A percentile compares a stretch with the other conserved stretches of the same genome.
Conservation (phyloP, 129 eudicot species). For the Scalesia atractyloides region DNA sequence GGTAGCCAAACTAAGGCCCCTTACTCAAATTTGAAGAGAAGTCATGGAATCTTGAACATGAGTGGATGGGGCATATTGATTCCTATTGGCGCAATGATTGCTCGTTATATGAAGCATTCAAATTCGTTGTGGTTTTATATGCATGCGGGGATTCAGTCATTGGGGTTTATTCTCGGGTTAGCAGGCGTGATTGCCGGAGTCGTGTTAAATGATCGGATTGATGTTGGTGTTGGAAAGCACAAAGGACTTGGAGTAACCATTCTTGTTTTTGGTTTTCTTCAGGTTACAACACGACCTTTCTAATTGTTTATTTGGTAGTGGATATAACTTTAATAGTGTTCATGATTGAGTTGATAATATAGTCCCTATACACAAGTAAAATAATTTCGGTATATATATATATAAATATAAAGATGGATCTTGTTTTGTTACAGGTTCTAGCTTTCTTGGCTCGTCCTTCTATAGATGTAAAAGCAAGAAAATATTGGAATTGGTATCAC, state of each 20-base stretch:
- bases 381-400: no score
- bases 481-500: conserved; percentile 94
- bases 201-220: conserved; percentile 51
- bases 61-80: conserved; percentile 75
- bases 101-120: conserved; percentile 57
- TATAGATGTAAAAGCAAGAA: conserved; percentile 59
- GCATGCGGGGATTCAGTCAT: conserved; percentile 51
- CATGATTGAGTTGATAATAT: no score
- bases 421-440: conserved; percentile 44
- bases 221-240: conserved; percentile 47
- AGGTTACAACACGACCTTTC: conserved; percentile 37
- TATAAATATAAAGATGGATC: neutral
- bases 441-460: conserved; percentile 71
- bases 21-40: conserved; percentile 47
- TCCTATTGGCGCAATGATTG: conserved; percentile 68
- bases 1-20: conserved; percentile 47
- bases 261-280: conserved; percentile 67
- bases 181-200: conserved; percentile 62
- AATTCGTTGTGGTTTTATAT: conserved; percentile 78
- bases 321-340: no score
- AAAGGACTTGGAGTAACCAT: conserved; percentile 67
- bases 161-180: conserved; percentile 67
- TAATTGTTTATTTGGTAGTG: neutral
- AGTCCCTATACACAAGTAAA: no score
- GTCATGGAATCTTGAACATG: conserved; percentile 81